Percentiles rank a stretch among this genome's conserved stretches.
Evolutionary conservation across 108 stramenopile species (phyloP).

Genomic region (Cyclotella sp.): DNA sequence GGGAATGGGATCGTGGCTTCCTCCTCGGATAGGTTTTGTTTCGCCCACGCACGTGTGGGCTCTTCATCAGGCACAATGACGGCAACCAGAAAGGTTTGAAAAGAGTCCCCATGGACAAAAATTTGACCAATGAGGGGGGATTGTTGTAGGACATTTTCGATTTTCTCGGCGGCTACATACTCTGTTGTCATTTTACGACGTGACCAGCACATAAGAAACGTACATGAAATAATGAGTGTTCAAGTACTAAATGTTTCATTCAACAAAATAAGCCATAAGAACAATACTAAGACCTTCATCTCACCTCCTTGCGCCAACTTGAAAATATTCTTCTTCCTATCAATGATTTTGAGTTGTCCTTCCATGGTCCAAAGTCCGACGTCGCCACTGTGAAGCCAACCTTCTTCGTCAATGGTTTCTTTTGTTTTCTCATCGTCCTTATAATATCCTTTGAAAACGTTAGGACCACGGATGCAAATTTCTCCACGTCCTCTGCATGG

Average conservation of each 20-base stretch:
- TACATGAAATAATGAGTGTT: neutral
- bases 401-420: slow-evolving; percentile 92
- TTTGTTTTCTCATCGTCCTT: slow-evolving; percentile 93
- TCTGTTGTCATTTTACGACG: slow-evolving; percentile 34
- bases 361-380: slow-evolving; percentile 94
- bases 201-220: neutral
- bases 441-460: slow-evolving; percentile 96
- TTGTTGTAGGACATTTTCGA: slow-evolving; percentile 92
- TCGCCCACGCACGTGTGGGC: slow-evolving; percentile 63
- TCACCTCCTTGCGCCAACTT: slow-evolving; percentile 93
- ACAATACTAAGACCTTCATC: neutral
- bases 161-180: slow-evolving; percentile 96
- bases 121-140: slow-evolving; percentile 85
- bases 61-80: slow-evolving; percentile 96
- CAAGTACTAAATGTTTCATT: neutral
- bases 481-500: slow-evolving; percentile 92
- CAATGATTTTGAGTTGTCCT: slow-evolving; percentile 95
- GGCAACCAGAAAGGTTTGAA: slow-evolving; percentile 88
- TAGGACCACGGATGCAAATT: slow-evolving; percentile 95
- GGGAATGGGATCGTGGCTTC: slow-evolving; percentile 54
- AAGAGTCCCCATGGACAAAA: slow-evolving; percentile 96
- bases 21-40: slow-evolving; percentile 28
- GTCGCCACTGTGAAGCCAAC: slow-evolving; percentile 97
- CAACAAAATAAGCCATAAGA: neutral
- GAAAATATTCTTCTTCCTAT: slow-evolving; percentile 98